A percentile compares a stretch with the other conserved stretches of the same genome.
These are phyloP conservation scores for Aegilops tauschii DNA, from an alignment of 176 grass and related monocot species.

Conservation along the genomic window DNA sequence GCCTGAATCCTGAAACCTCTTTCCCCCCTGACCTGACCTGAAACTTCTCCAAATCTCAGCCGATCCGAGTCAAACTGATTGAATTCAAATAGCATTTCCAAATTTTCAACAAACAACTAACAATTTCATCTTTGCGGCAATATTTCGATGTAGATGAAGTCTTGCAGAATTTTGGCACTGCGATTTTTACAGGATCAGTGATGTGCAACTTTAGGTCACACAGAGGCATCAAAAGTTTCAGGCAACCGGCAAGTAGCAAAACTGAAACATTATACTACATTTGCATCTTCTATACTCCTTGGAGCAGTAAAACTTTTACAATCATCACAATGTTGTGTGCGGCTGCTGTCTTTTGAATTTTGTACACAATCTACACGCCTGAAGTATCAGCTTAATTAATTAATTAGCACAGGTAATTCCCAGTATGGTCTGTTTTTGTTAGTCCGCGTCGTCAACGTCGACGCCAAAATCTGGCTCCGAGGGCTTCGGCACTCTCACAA, in stretches of 20 bases:
- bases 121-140: neutral
- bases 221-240: neutral
- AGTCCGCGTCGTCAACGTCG: conserved; percentile 48
- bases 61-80: neutral
- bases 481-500: conserved; percentile 77
- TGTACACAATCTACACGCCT: conserved; percentile 44
- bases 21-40: neutral
- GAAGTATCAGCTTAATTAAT: conserved; percentile 19
- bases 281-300: conserved; percentile 22
- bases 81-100: neutral
- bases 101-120: neutral
- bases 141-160: fast-evolving
- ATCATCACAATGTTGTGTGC: neutral
- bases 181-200: neutral
- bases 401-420: neutral
- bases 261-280: conserved; percentile 7
- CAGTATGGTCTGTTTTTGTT: neutral
- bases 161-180: neutral
- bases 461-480: conserved; percentile 74
- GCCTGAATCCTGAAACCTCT: neutral
- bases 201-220: neutral
- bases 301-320: conserved; percentile 19
- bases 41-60: neutral
- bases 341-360: conserved; percentile 33
- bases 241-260: neutral